Conservation (phyloP, 331 rosid species). For the Spiraea crenata region DNA sequence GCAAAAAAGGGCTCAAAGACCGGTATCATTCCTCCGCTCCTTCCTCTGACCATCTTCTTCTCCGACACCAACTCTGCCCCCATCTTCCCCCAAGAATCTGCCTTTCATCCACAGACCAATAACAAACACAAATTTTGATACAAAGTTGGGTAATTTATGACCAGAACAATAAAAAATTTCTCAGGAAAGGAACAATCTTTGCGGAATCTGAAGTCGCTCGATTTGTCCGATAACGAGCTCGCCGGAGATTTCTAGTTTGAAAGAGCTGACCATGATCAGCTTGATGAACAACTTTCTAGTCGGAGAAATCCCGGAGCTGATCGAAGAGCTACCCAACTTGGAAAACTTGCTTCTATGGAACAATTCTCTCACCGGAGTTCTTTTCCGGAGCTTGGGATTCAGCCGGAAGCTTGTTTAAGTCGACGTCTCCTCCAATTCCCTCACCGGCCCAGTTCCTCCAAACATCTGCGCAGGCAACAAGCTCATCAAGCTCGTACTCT, state of each 20-base stretch:
- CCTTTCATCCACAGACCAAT: too few species aligned
- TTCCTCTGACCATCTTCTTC: too few species aligned
- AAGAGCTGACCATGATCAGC: conserved; percentile 41
- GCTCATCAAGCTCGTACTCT: conserved; percentile 60
- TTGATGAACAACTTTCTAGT: conserved; percentile 57
- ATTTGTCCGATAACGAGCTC: conserved; percentile 79
- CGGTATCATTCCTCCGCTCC: too few species aligned
- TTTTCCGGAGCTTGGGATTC: conserved; percentile 65
- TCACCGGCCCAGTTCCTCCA: conserved; percentile 68
- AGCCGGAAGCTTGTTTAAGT: conserved; percentile 44
- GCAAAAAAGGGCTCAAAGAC: too few species aligned
- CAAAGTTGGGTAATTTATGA: too few species aligned
- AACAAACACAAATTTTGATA: too few species aligned
- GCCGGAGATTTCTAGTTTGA: conserved; percentile 28
- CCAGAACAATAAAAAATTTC: too few species aligned
- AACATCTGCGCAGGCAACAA: conserved; percentile 58
- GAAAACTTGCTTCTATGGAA: conserved; percentile 52
- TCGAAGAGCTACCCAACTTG: conserved; percentile 68
- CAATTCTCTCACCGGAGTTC: conserved; percentile 67
- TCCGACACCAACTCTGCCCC: too few species aligned
- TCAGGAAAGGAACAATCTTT: too few species aligned
- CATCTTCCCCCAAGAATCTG: too few species aligned
- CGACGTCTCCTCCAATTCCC: conserved; percentile 72
- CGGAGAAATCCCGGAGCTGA: conserved; percentile 61
- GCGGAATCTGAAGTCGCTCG: conserved; percentile 48